Evolutionary conservation across 768 basidiomycete genomes (phyloP).

Genomic region (Termitomyces sp.): DNA sequence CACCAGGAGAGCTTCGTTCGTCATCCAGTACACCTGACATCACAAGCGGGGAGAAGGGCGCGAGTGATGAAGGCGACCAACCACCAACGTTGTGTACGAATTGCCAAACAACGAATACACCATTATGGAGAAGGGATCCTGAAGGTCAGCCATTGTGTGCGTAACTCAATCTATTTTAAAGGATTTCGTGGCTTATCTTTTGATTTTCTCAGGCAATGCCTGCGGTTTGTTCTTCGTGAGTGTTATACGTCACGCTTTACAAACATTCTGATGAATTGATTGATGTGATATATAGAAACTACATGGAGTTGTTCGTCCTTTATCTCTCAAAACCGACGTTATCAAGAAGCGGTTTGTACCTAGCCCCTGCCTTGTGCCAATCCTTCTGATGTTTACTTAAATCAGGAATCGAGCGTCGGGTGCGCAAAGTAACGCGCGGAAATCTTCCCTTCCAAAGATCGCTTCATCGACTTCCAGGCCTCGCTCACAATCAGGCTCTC

Average conservation of each 20-base stretch:
- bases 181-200: constrained; percentile 12
- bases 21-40: constrained; percentile 68
- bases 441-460: constrained; percentile 65
- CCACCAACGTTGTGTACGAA: constrained; percentile 87
- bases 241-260: constrained; percentile 14
- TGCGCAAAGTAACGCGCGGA: constrained; percentile 60
- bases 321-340: constrained; percentile 94
- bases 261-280: constrained; percentile 4
- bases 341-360: constrained; percentile 85
- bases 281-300: constrained; percentile 59
- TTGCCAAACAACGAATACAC: constrained; percentile 93
- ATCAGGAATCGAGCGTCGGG: constrained; percentile 78
- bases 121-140: constrained; percentile 87
- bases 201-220: constrained; percentile 58
- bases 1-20: constrained; percentile 39
- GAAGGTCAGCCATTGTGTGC: constrained; percentile 89
- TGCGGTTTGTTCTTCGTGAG: constrained; percentile 91
- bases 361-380: constrained; percentile 3
- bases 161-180: constrained; percentile 18
- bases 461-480: constrained; percentile 71
- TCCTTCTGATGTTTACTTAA: background rate
- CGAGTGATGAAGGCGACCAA: constrained; percentile 61
- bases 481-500: constrained; percentile 61
- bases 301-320: constrained; percentile 89
- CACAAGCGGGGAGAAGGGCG: constrained; percentile 31